phyloP scores from a whole-genome alignment of 805 yeast genomes.

The Saccharomycopsis sp. region DNA sequence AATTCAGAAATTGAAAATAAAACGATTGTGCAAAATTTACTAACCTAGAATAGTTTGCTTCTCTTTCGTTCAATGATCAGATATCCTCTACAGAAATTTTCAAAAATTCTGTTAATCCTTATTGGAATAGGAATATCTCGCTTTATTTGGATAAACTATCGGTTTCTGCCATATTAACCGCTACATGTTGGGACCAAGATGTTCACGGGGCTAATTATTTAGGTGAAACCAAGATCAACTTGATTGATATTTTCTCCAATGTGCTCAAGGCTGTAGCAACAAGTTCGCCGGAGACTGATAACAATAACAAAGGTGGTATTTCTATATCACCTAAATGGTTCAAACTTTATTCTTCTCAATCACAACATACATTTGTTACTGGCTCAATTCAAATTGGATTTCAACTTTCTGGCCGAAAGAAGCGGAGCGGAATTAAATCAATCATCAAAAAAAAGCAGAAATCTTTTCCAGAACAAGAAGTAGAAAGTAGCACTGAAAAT shows the following conservation, averaged over 20 bases:
- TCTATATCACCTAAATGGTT: constrained; percentile 35
- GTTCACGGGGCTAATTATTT: constrained; percentile 8
- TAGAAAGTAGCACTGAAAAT: not conserved
- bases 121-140: constrained; percentile 13
- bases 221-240: constrained; percentile 19
- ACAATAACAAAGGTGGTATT: constrained; percentile 1
- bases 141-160: constrained; percentile 5
- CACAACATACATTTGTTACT: constrained; percentile 38
- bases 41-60: too few species aligned
- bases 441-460: not conserved
- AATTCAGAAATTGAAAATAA: too few species aligned
- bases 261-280: constrained; percentile 20
- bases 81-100: constrained; percentile 9
- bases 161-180: constrained; percentile 11
- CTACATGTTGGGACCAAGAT: constrained; percentile 20
- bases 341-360: constrained; percentile 35
- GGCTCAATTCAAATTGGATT: constrained; percentile 36
- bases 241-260: constrained; percentile 15
- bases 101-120: constrained; percentile 7
- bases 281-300: constrained; percentile 18
- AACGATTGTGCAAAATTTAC: too few species aligned
- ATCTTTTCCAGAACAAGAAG: not conserved
- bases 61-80: constrained; percentile 12
- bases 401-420: constrained; percentile 6
- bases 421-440: constrained; percentile 1